Base-by-base conservation (phyloP, 164 flowering plant genomes). In the Nymphaea colorata region DNA sequence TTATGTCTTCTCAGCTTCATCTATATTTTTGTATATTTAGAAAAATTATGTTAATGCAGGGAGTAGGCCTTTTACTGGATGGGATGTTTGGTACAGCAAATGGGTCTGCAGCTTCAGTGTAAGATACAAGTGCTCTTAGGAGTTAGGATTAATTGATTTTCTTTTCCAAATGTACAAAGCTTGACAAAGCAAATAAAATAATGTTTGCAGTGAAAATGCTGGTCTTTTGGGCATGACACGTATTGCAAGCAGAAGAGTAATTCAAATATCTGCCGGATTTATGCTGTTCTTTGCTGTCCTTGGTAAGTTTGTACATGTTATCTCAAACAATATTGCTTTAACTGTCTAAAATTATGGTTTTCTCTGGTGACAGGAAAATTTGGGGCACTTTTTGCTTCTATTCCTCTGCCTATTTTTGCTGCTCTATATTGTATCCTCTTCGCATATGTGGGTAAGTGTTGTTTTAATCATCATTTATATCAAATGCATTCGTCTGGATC, bases 91-190 rank as follows among this genome's bases (percentile, higher is more conserved):
- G 98, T 6, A 78, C 97, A 66, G 83, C 68, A 69, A 77, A 59
- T 79, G 98, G 98, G 66, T 76, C 88, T 67, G 76, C 92, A 59
- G 96, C 86, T 80, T 91, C 89, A 75, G 92, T 88, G 97, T 94
- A 90, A 84, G 72, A 64, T 65, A 64, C 64, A 36, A 10, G 7
- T 45, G 59, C 12, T 1, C 36, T 25, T 25, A 0, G 36, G 36
- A 25, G 36, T 25, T 25, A 0, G n/a, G n/a, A 45, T 43, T 14
- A 44, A 14, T 5, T n/a, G 5, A 5, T 10, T 4, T 16, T 17
- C n/a, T 44, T 18, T 61, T 18, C 36, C 65, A 55, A 6, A 41
- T 63, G 6, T 44, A 36, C 8, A 7, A 41, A 43, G 44, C 57
- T 72, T 64, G 43, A 36, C 57, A 62, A 44, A 3, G 71, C 59